A percentile compares a stretch with the other conserved stretches of the same genome.
Evolutionary conservation across 1,284 basidiomycete genomes (phyloP).

Genomic region (Bondarzewia mesenterica): DNA sequence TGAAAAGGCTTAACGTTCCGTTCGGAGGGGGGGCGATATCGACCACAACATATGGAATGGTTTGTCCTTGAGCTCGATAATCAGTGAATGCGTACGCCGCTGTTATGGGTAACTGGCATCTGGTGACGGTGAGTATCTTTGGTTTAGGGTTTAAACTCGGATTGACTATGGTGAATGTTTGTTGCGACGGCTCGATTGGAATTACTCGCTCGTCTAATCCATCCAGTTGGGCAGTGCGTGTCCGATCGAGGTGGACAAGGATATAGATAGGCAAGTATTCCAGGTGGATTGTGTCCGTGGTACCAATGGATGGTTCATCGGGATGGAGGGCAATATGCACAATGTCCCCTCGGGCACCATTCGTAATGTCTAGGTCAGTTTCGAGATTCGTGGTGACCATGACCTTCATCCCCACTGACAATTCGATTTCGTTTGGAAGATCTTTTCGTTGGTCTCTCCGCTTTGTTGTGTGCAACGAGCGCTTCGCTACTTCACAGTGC

Average conservation of each 20-base stretch:
- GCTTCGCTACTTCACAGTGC: not conserved
- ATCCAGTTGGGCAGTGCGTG: constrained; percentile 13
- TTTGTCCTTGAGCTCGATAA: constrained; percentile 26
- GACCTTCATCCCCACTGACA: constrained; percentile 1
- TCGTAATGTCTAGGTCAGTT: constrained; percentile 18
- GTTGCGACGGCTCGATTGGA: constrained; percentile 15
- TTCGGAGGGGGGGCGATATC: constrained; percentile 23
- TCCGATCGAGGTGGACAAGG: constrained; percentile 23
- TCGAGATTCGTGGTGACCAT: not conserved
- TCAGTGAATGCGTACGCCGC: constrained; percentile 27
- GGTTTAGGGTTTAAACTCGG: not conserved
- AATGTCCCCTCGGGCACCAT: constrained; percentile 28
- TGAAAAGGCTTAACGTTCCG: constrained; percentile 19
- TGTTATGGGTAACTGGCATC: constrained; percentile 21
- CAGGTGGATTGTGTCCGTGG: constrained; percentile 15
- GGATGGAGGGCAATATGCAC: constrained; percentile 24
- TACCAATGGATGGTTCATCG: constrained; percentile 10
- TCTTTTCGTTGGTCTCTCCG: not conserved
- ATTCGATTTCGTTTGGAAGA: constrained; percentile 6
- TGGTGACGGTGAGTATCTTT: constrained; percentile 1
- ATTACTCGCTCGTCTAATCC: constrained; percentile 20
- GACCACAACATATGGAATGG: constrained; percentile 18
- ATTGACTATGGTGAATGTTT: constrained; percentile 11
- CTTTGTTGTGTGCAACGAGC: too few species aligned
- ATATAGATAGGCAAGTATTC: constrained; percentile 23